Conservation (phyloP, 1,139 yeast species). For the Hyphopichia wangnamkhiaoensis region DNA sequence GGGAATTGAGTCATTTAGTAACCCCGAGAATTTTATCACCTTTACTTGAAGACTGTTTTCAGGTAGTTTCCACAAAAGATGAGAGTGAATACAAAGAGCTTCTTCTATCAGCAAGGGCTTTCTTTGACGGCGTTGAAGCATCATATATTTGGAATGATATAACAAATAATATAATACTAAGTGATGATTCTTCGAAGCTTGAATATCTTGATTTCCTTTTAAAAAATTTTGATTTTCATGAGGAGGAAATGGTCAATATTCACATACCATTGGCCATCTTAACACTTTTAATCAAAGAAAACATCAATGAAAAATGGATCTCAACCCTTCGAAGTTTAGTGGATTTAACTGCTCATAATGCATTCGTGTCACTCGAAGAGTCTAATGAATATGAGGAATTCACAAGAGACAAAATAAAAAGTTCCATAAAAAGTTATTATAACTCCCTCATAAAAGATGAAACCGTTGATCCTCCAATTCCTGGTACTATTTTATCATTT, state of each 20-base stretch:
- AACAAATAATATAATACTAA: constrained; percentile 26
- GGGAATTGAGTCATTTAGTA: constrained; percentile 84
- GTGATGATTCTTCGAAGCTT: constrained; percentile 20
- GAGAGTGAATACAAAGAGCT: constrained; percentile 38
- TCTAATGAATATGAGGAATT: constrained; percentile 19
- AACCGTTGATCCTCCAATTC: constrained; percentile 37
- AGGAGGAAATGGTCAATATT: constrained; percentile 78
- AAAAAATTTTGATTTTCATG: constrained; percentile 68
- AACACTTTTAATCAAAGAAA: constrained; percentile 27
- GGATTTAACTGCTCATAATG: constrained; percentile 58
- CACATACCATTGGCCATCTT: constrained; percentile 75
- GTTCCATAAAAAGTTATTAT: constrained; percentile 15
- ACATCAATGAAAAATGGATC: constrained; percentile 24
- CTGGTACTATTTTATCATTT: constrained; percentile 44
- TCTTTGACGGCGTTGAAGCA: constrained; percentile 87
- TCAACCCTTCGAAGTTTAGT: constrained; percentile 39
- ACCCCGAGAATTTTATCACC: constrained; percentile 74
- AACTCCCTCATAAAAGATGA: constrained; percentile 14
- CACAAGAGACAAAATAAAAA: constrained; percentile 18
- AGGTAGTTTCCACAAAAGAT: constrained; percentile 7
- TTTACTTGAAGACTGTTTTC: constrained; percentile 36
- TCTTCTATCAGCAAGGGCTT: constrained; percentile 57
- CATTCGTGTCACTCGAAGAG: constrained; percentile 50
- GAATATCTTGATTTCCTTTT: constrained; percentile 60
- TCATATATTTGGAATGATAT: constrained; percentile 72